Conservation (phyloP, 441 rosid species). For the Erysimum cheiri region DNA sequence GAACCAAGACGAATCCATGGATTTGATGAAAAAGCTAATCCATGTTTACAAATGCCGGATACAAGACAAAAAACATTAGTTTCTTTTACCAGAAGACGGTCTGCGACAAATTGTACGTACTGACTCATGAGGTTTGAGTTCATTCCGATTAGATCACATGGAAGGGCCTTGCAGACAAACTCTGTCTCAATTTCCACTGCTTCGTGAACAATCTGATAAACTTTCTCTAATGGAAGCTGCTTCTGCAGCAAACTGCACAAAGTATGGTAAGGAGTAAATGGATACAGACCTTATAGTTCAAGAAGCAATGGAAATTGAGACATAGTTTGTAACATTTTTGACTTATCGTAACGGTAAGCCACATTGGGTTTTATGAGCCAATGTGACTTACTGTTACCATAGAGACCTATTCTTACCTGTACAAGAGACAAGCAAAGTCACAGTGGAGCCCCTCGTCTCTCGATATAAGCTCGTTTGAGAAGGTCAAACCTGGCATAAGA, state of each 20-base stretch:
- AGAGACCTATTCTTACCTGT: slow-evolving; percentile 51
- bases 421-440: slow-evolving; percentile 94
- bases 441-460: slow-evolving; percentile 96
- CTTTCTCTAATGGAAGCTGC: slow-evolving; percentile 64
- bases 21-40: neutral
- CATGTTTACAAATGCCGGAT: neutral
- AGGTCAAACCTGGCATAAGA: slow-evolving; percentile 93
- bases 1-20: neutral
- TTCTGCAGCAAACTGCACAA: slow-evolving; percentile 66
- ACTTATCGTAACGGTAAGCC: neutral
- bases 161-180: slow-evolving; percentile 88
- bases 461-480: slow-evolving; percentile 92
- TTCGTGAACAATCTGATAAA: slow-evolving; percentile 67
- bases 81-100: slow-evolving; percentile 73
- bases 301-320: slow-evolving; percentile 85
- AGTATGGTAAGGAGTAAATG: slow-evolving; percentile 18
- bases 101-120: slow-evolving; percentile 87
- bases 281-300: slow-evolving; percentile 48
- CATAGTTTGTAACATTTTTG: slow-evolving; percentile 57
- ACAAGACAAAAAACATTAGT: neutral
- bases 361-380: neutral
- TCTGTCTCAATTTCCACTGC: slow-evolving; percentile 89
- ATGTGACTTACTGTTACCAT: neutral
- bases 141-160: slow-evolving; percentile 89
- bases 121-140: slow-evolving; percentile 86